phyloP scores from a whole-genome alignment of 441 rosid species.

The Erodium moschatum region DNA sequence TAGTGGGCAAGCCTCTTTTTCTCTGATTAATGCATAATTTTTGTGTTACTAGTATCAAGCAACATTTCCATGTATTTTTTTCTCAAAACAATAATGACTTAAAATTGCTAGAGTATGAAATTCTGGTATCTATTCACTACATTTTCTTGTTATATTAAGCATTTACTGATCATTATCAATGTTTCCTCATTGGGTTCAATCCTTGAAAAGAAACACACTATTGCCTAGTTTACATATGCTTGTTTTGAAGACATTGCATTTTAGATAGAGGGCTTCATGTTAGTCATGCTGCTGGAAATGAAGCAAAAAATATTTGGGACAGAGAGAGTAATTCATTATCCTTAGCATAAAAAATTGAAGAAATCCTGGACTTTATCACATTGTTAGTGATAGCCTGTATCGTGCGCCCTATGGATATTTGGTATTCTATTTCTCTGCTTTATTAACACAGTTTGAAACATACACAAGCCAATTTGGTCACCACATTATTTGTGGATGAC shows the following conservation, averaged over 20 bases:
- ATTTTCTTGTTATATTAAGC: background rate
- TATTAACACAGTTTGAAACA: background rate
- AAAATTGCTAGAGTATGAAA: background rate
- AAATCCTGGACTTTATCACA: background rate
- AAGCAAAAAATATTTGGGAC: background rate
- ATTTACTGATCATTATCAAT: background rate
- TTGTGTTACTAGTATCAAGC: background rate
- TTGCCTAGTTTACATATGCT: background rate
- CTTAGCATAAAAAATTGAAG: background rate
- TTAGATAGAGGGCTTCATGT: background rate
- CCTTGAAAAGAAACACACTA: background rate
- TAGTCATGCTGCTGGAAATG: background rate
- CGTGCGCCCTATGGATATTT: background rate
- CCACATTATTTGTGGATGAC: slow-evolving; percentile 1
- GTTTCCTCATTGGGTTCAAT: background rate
- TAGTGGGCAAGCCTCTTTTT: background rate
- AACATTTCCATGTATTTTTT: background rate
- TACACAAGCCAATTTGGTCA: background rate
- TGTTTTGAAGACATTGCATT: background rate
- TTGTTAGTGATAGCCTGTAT: background rate
- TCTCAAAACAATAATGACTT: background rate
- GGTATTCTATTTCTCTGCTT: background rate
- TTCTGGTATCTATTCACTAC: background rate
- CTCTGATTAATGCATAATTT: background rate
- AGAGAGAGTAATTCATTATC: background rate